Evolutionary conservation across 2,329 filamentous ascomycete genomes (phyloP).

Genomic region (Aspergillus sp.): DNA sequence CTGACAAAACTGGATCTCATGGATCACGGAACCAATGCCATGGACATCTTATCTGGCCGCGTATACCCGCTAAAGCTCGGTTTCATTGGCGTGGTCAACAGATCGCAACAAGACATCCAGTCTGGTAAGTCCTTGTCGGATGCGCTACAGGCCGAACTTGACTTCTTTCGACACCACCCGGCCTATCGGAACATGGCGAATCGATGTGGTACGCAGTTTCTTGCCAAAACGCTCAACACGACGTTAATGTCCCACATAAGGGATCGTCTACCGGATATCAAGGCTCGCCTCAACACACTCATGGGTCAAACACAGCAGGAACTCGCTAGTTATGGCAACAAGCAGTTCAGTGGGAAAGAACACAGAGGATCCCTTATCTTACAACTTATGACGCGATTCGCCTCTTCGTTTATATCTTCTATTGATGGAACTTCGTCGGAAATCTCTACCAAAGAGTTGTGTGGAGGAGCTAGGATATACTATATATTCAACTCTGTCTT

Average conservation of each 20-base stretch:
- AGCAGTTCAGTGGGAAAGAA: conserved; percentile 96
- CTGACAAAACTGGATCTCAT: conserved; percentile 97
- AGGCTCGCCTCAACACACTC: conserved; percentile 92
- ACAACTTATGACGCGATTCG: conserved; percentile 97
- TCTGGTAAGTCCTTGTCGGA: conserved; percentile 93
- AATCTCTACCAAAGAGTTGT: conserved; percentile 97
- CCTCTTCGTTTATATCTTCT: conserved; percentile 95
- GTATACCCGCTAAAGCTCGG: conserved; percentile 97
- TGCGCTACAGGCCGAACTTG: conserved; percentile 83
- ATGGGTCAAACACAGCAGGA: conserved; percentile 99
- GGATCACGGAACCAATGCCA: conserved; percentile 97
- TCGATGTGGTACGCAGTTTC: conserved; percentile 88
- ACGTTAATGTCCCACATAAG: conserved; percentile 97
- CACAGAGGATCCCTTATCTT: conserved; percentile 93
- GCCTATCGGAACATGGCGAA: conserved; percentile 96
- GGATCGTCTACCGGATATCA: conserved; percentile 95
- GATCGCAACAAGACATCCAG: conserved; percentile 97
- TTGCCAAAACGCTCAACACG: conserved; percentile 92
- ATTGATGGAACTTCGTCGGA: conserved; percentile 98
- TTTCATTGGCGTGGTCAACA: conserved; percentile 97
- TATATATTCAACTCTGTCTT: conserved; percentile 99
- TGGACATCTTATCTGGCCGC: conserved; percentile 95
- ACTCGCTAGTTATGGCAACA: conserved; percentile 95
- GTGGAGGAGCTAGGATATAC: conserved; percentile 92
- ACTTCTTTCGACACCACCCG: conserved; percentile 97